Conservation (phyloP, 176 grass and related monocot species). For the Stipa capillata region DNA sequence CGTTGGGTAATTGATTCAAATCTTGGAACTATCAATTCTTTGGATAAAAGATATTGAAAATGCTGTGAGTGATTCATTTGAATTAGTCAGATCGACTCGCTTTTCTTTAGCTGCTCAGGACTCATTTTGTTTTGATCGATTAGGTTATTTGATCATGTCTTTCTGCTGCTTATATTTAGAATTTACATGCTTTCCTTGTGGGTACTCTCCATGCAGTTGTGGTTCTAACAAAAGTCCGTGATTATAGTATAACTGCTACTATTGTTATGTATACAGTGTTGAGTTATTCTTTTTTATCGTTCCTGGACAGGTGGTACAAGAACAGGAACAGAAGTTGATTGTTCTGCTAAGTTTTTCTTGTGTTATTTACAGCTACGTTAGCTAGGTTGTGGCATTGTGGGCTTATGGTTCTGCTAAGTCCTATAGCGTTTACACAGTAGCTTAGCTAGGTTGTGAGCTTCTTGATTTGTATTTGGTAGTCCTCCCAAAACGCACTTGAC, state of each 20-base stretch:
- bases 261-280: not conserved
- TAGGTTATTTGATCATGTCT: not conserved
- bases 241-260: not conserved
- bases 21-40: constrained; percentile 1
- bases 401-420: not conserved
- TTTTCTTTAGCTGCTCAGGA: not conserved
- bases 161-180: not conserved
- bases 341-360: not conserved
- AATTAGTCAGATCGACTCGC: not conserved
- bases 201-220: not conserved
- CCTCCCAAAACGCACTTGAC: not conserved
- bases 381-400: not conserved
- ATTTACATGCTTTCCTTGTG: not conserved
- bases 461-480: not conserved
- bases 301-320: not conserved
- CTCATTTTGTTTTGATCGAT: not conserved
- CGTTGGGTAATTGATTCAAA: constrained; percentile 54
- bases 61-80: constrained; percentile 2
- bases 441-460: not conserved
- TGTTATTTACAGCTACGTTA: not conserved
- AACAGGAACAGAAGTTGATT: not conserved
- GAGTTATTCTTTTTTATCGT: not conserved
- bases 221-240: not conserved
- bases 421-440: not conserved
- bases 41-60: not conserved